Evolutionary conservation across 2,329 filamentous ascomycete genomes (phyloP).

Genomic region (Fusarium torreyae): DNA sequence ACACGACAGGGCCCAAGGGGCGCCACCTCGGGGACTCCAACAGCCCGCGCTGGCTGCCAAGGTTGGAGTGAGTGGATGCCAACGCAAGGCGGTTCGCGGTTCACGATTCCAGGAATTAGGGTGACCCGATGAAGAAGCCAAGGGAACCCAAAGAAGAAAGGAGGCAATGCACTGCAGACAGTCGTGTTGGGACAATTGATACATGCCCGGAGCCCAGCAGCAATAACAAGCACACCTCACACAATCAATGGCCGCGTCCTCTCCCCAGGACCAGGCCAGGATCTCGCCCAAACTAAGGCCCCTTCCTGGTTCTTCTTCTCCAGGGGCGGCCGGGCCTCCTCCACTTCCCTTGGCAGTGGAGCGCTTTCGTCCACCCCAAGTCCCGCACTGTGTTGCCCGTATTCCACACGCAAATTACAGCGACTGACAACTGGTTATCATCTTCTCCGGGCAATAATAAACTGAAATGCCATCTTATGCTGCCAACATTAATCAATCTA

Average conservation of each 20-base stretch:
- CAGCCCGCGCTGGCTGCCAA: constrained; percentile 29
- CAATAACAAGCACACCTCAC: constrained; percentile 5
- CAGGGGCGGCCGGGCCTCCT: constrained; percentile 35
- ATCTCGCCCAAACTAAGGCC: not conserved
- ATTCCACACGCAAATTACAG: constrained; percentile 38
- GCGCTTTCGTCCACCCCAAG: constrained; percentile 16
- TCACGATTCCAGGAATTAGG: constrained; percentile 37
- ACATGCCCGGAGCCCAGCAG: not conserved
- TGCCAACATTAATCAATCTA: constrained; percentile 30
- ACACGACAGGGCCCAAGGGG: constrained; percentile 31
- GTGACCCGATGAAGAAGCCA: constrained; percentile 37
- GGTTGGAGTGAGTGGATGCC: constrained; percentile 37
- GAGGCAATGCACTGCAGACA: too few species aligned
- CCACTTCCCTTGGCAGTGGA: constrained; percentile 30
- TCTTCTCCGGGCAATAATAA: constrained; percentile 27
- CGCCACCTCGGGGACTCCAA: constrained; percentile 42
- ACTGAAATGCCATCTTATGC: constrained; percentile 33
- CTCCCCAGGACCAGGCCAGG: not conserved
- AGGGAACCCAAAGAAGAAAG: constrained; percentile 33
- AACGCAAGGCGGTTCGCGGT: constrained; percentile 28
- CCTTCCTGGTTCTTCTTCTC: constrained; percentile 26
- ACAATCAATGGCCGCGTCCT: not conserved
- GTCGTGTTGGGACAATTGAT: too few species aligned
- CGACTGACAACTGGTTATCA: constrained; percentile 26
- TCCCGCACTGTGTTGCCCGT: constrained; percentile 38